Evolutionary conservation across 352 stramenopile species (phyloP), one percentile per base, ranked within the genome.

Genomic region (Globisporangium barbulae): DNA sequence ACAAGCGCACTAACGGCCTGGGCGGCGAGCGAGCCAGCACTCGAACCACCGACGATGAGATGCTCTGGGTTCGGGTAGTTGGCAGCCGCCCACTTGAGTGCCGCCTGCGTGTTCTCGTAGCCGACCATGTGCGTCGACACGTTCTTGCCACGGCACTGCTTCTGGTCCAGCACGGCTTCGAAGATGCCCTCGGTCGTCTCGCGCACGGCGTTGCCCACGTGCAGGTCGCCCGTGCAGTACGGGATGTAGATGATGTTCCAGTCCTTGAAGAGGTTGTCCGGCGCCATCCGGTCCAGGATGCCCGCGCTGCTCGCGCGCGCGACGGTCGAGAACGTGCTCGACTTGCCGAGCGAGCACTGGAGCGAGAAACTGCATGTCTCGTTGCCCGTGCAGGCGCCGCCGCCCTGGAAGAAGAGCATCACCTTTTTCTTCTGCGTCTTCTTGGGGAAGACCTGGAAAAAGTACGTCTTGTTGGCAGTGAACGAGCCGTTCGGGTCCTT

Each of bases 211-310:
- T 35, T 37, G 31, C 31, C 31, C 2, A 9, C 37, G 65, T 91
- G 81, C 54, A 91, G 63, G 67, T 90, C 82, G 39, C 82, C 82
- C 44, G 82, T 90, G 71, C 82, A 91, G 70, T 91, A 91, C 7
- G 80, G 80, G 45, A 89, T 48, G 69, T 89, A 77, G 13, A 91
- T 77, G 52, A 89, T 88, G 70, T 88, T 89, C 71, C 79, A 91
- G 69, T 88, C 78, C 53, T 83, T 81, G 58, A 90, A 90, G 19
- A 82, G 50, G 66, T 91, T 91, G 17, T 82, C 47, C 31, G 3
- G 21, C 13, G 22, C 61, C 21, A 66, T 75, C 55, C 64, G 66
- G 67, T 82, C 78, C 19, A 81, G 47, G 33, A 85, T 39, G n/a
- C 76, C 76, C 10, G 53, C 61, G 63, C 65, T 79, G 31, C 13